These are phyloP conservation scores for Gautieria morchelliformis DNA, from an alignment of 768 basidiomycete genomes.

Conservation along the genomic window DNA sequence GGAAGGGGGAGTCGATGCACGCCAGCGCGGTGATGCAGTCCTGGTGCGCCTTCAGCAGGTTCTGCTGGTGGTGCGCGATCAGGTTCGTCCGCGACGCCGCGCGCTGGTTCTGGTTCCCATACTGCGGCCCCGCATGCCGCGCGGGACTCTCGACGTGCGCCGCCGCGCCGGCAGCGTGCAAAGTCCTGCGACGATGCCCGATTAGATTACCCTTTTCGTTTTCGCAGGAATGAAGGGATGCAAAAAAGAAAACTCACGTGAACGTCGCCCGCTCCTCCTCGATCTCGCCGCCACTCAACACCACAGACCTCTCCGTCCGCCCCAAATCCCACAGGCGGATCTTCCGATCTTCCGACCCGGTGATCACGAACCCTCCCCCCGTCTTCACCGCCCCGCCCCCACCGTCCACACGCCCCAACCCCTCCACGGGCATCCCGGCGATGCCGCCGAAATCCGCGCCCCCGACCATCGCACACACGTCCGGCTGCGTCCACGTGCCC, in stretches of 20 bases:
- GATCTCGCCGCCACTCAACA: conserved; percentile 70
- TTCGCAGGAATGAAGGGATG: too few relatives aligned
- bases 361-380: conserved; percentile 66
- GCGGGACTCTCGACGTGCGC: conserved; percentile 45
- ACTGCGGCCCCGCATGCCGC: conserved; percentile 36
- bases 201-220: too few relatives aligned
- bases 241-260: conserved; percentile 41
- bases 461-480: conserved; percentile 59
- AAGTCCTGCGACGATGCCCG: conserved; percentile 17
- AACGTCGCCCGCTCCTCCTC: conserved; percentile 72
- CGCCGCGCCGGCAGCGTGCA: conserved; percentile 32
- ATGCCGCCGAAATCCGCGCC: conserved; percentile 75
- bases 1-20: conserved; percentile 87
- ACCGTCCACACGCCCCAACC: conserved; percentile 32
- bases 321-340: conserved; percentile 84
- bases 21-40: conserved; percentile 82
- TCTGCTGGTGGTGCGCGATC: conserved; percentile 76
- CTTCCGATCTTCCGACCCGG: conserved; percentile 83
- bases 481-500: conserved; percentile 46
- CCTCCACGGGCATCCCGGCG: conserved; percentile 40
- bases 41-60: conserved; percentile 77
- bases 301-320: conserved; percentile 57
- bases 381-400: conserved; percentile 9
- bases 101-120: conserved; percentile 45
- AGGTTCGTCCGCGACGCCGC: conserved; percentile 68